A percentile compares a stretch with the other conserved stretches of the same genome.
phyloP scores from a whole-genome alignment of 2,329 filamentous ascomycete genomes.

The Aureobasidium sp. region DNA sequence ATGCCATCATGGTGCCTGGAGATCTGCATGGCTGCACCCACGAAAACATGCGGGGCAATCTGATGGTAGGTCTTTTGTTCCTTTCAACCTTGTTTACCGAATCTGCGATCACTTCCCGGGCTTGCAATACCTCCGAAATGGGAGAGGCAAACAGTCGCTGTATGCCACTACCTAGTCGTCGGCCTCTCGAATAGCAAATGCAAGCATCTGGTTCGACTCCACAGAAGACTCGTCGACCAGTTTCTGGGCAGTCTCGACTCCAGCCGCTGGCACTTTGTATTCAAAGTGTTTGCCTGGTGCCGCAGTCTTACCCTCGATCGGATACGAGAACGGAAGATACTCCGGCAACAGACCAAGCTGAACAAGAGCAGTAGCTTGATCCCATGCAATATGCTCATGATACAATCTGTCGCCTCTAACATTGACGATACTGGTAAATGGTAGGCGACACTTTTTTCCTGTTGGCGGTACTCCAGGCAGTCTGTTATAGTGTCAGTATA shows the following conservation, averaged over 20 bases:
- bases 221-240: constrained; percentile 44
- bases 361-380: constrained; percentile 52
- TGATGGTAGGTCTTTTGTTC: background rate
- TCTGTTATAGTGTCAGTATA: constrained; percentile 39
- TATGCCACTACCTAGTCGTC: background rate
- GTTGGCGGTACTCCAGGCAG: constrained; percentile 52
- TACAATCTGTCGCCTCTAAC: constrained; percentile 49
- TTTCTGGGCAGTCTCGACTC: constrained; percentile 48
- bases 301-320: constrained; percentile 35
- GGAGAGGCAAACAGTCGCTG: too few species aligned
- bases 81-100: background rate
- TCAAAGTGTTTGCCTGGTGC: constrained; percentile 43
- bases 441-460: constrained; percentile 45
- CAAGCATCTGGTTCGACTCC: constrained; percentile 53
- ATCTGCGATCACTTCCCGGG: background rate
- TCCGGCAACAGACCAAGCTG: constrained; percentile 53
- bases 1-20: constrained; percentile 12
- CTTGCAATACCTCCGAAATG: background rate
- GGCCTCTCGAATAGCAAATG: constrained; percentile 27
- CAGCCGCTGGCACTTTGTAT: constrained; percentile 55
- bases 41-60: background rate
- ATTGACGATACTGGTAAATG: constrained; percentile 50
- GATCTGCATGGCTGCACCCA: background rate
- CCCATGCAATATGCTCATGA: constrained; percentile 55
- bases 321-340: constrained; percentile 57